A percentile compares a stretch with the other conserved stretches of the same genome.
phyloP scores from a whole-genome alignment of 331 rosid genomes.

The Erythrophleum ivorense region DNA sequence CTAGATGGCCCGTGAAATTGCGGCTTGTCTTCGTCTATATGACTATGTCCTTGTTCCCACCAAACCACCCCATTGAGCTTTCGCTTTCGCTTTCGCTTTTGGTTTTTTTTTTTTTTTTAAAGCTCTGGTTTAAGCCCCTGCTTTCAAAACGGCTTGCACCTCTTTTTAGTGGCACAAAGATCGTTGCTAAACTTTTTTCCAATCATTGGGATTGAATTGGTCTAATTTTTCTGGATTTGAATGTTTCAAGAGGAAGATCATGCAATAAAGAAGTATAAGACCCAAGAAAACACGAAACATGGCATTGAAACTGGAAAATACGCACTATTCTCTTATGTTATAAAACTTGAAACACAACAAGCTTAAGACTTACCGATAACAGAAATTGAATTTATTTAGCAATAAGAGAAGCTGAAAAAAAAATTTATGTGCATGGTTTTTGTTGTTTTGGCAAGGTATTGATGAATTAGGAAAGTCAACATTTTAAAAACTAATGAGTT shows the following conservation, averaged over 20 bases:
- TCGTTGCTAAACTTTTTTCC: background rate
- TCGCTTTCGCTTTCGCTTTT: background rate
- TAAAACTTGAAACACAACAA: too few relatives aligned
- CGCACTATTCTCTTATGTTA: too few relatives aligned
- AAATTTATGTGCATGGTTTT: too few relatives aligned
- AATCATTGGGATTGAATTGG: constrained; percentile 14
- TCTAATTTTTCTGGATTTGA: background rate
- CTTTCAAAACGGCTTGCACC: background rate
- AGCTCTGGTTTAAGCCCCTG: background rate
- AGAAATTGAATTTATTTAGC: background rate
- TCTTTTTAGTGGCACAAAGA: background rate
- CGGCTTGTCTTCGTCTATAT: background rate
- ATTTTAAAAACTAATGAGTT: background rate
- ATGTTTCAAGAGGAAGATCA: background rate
- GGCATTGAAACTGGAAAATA: too few relatives aligned
- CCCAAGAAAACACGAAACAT: background rate
- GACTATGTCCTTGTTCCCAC: background rate
- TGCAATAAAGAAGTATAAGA: background rate
- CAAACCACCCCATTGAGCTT: background rate
- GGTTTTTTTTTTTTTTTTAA: too few relatives aligned
- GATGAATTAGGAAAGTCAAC: background rate
- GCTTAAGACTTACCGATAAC: background rate
- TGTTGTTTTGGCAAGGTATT: too few relatives aligned
- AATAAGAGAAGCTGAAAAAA: too few relatives aligned
- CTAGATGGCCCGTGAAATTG: background rate